A percentile compares a stretch with the other conserved stretches of the same genome.
phyloP scores from a whole-genome alignment of 306 rosid genomes.

The Castanospermum australe region DNA sequence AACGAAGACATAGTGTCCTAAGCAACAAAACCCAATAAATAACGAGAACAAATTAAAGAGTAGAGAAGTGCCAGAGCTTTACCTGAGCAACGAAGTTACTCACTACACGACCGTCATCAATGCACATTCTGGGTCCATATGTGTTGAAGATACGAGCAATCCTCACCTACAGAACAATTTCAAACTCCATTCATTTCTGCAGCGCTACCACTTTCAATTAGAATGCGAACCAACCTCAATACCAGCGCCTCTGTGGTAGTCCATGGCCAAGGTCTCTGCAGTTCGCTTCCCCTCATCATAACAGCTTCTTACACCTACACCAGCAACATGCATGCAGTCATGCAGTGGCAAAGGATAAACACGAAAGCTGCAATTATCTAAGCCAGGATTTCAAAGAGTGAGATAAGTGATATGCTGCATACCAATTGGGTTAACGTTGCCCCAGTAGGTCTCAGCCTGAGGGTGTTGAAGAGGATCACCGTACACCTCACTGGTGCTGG shows the following conservation, averaged over 20 bases:
- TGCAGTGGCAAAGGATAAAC: not conserved
- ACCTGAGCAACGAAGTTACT: slow-evolving; percentile 98
- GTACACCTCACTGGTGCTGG: slow-evolving; percentile 93
- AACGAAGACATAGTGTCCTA: not conserved
- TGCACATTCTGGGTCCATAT: slow-evolving; percentile 90
- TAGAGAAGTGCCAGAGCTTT: not conserved
- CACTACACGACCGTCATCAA: slow-evolving; percentile 90
- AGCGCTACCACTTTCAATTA: not conserved
- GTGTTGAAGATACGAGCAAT: slow-evolving; percentile 94
- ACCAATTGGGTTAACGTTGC: slow-evolving; percentile 97
- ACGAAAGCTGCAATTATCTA: not conserved
- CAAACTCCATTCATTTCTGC: not conserved
- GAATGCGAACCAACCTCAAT: slow-evolving; percentile 62
- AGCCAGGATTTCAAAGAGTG: not conserved
- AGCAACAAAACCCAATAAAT: not conserved
- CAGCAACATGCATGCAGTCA: not conserved
- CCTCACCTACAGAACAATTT: slow-evolving; percentile 53
- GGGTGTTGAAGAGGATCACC: slow-evolving; percentile 97
- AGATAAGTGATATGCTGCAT: not conserved
- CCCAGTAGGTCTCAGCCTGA: slow-evolving; percentile 91
- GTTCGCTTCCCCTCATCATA: slow-evolving; percentile 95
- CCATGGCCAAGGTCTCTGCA: slow-evolving; percentile 91
- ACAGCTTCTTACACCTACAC: slow-evolving; percentile 87
- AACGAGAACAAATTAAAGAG: not conserved
- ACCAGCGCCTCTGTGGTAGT: slow-evolving; percentile 92